Base-by-base conservation (phyloP, 1,284 basidiomycete genomes). In the Serendipita sp. region DNA sequence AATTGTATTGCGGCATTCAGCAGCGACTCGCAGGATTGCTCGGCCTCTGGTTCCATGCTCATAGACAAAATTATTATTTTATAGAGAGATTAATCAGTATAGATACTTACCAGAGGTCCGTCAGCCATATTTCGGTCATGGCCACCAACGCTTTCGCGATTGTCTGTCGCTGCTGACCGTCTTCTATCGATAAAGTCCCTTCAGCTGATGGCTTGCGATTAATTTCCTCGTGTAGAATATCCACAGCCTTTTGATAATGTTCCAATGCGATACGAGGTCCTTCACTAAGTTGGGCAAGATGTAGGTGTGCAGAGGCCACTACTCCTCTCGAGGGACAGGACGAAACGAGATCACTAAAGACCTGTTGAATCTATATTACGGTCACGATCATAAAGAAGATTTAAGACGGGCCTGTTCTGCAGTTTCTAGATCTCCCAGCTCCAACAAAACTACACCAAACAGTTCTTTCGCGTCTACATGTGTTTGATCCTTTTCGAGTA, bases 51-150 rank as follows among this genome's bases (percentile, higher is more conserved):
- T 69, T 92, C 90, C 68, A 91, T 86, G 71, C 92, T 94, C 65
- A 0, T 6, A n/a, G 15, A 13, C 15, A 22, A 29, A 12, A 60
- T 30, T 17, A 45, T 29, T 17, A 32, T 32, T 5, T 10, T 55
- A 58, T 65, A 17, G 62, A 62, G 29, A 63, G 35, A 62, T 35
- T 38, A 45, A 47, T 4, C 10, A n/a, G 53, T 6, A 60, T 5
- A 53, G 29, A n/a, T 1, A 76, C 83, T 64, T 69, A 90, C 93
- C 93, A 96, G 55, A 97, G 76, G 76, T 95, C 92, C 67, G 93
- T 91, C 87, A 97, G 93, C 88, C 93, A 97, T 34, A 96, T 87
- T 73, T 96, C 93, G 15, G 95, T 89, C 82, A 95, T 94, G 15
- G 88, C 89, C 22, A 95, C 82, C 30, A 95, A 76, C 1, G 91